Evolutionary conservation across 2,329 filamentous ascomycete species (phyloP).

Genomic region (Phaeosphaeria sp.): DNA sequence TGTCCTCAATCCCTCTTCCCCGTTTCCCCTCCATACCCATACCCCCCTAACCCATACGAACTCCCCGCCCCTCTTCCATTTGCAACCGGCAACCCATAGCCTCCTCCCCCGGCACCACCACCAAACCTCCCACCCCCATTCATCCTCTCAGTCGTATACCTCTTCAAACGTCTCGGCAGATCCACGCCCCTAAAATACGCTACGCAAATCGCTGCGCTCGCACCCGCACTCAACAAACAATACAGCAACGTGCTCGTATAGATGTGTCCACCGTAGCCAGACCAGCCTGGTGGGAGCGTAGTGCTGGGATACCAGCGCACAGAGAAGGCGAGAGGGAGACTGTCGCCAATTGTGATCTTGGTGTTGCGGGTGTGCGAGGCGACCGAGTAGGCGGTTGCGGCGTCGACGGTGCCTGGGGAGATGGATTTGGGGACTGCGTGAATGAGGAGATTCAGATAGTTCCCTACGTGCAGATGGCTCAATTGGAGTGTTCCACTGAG

Average conservation of each 20-base stretch:
- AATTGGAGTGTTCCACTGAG: constrained; percentile 87
- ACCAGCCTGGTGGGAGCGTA: constrained; percentile 66
- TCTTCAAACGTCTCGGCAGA: constrained; percentile 58
- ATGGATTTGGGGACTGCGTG: constrained; percentile 65
- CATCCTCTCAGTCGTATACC: constrained; percentile 63
- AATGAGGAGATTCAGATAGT: constrained; percentile 86
- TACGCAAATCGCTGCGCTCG: constrained; percentile 58
- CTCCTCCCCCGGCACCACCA: constrained; percentile 33
- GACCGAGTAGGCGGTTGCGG: constrained; percentile 85
- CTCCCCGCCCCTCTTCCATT: constrained; percentile 43
- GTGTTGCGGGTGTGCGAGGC: constrained; percentile 64
- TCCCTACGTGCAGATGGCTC: constrained; percentile 84
- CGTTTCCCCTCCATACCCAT: constrained; percentile 52
- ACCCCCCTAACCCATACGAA: constrained; percentile 50
- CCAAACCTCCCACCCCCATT: constrained; percentile 48
- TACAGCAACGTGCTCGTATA: constrained; percentile 58
- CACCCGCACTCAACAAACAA: constrained; percentile 55
- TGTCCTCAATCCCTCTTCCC: constrained; percentile 52
- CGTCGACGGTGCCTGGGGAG: constrained; percentile 78
- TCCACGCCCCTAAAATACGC: constrained; percentile 62
- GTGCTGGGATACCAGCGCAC: constrained; percentile 87
- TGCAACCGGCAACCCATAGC: constrained; percentile 41
- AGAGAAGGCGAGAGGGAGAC: constrained; percentile 77
- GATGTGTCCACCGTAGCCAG: constrained; percentile 58
- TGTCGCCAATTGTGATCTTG: constrained; percentile 85